Base-by-base conservation (phyloP, 345 rosid genomes). In the Erucastrum elatum region DNA sequence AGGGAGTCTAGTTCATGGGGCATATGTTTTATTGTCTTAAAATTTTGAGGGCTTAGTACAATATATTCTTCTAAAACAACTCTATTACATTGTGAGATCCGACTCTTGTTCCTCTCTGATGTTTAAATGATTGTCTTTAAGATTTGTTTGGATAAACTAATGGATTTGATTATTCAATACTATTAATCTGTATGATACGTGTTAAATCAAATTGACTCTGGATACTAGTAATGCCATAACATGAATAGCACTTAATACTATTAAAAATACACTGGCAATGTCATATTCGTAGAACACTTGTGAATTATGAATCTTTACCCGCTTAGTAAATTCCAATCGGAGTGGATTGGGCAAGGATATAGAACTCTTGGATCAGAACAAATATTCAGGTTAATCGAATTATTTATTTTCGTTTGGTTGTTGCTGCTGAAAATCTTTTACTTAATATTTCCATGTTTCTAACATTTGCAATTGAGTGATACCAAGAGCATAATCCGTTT, bases 1-100 rank as follows among this genome's bases (percentile, higher is more conserved):
- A 87, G 3, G 86, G 77, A 68, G 86, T 77, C 34, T 87, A 79
- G 2, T 51, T 64, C 49, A 11, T 3, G 10, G 3, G n/a, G 15
- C 56, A 25, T 33, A 33, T 74, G 63, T 55, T 75, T 55, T 66
- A 30, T 33, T 70, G 35, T 58, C 66, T 60, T 25, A 39, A 63
- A 64, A 16, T 74, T 74, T 75, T 55, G 63, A 27, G 16, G 55
- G 56, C 5, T 49, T 49, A 49, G 56, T 17, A 49, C 17, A 49
- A 49, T 5, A 49, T n/a, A n/a, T 49, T 49, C 7, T 49, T n/a
- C 55, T 49, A n/a, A 5, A 4, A 49, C 7, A 12, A 13, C 15
- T 49, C 6, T n/a, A n/a, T 49, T 49, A 41, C 49, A 10, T 41
- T 41, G 49, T 41, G 0, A 41, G 49, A 41, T 41, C 13, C 2